Conservation (phyloP, 345 rosid species). For the Eucalyptus microcorys region DNA sequence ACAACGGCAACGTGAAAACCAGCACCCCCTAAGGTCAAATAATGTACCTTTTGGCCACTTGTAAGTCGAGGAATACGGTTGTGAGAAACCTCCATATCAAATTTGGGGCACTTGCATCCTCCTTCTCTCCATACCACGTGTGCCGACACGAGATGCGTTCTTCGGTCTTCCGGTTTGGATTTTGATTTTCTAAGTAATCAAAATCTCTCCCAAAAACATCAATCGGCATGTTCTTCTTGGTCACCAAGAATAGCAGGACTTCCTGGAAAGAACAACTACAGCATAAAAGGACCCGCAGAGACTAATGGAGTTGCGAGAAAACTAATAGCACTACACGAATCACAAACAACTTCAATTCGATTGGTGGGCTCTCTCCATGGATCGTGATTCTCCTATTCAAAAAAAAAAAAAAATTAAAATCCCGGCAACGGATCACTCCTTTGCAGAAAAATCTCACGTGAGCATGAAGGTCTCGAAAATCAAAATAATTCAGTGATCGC, state of each 20-base stretch:
- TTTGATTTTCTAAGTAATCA: slow-evolving; percentile 38
- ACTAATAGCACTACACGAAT: not conserved
- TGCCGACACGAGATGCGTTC: slow-evolving; percentile 84
- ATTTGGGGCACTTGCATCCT: slow-evolving; percentile 57
- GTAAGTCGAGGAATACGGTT: slow-evolving; percentile 69
- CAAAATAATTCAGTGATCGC: too few relatives aligned
- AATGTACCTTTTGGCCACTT: slow-evolving; percentile 62
- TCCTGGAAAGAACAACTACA: slow-evolving; percentile 22
- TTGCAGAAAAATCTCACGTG: too few relatives aligned
- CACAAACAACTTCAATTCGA: not conserved
- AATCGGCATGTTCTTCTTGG: slow-evolving; percentile 19
- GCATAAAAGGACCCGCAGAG: not conserved
- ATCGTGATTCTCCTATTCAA: not conserved
- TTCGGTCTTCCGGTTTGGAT: slow-evolving; percentile 62
- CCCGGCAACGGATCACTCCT: too few relatives aligned
- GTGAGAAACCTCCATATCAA: slow-evolving; percentile 72
- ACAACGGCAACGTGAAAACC: not conserved
- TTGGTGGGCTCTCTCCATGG: too few relatives aligned
- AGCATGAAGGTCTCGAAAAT: too few relatives aligned
- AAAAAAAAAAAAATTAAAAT: too few relatives aligned
- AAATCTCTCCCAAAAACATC: slow-evolving; percentile 51
- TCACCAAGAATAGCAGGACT: slow-evolving; percentile 87
- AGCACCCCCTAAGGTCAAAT: not conserved
- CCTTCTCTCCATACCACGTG: slow-evolving; percentile 51
- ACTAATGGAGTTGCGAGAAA: not conserved